phyloP scores from a whole-genome alignment of 1,139 yeast species.

The Martiniozyma asiatica region DNA sequence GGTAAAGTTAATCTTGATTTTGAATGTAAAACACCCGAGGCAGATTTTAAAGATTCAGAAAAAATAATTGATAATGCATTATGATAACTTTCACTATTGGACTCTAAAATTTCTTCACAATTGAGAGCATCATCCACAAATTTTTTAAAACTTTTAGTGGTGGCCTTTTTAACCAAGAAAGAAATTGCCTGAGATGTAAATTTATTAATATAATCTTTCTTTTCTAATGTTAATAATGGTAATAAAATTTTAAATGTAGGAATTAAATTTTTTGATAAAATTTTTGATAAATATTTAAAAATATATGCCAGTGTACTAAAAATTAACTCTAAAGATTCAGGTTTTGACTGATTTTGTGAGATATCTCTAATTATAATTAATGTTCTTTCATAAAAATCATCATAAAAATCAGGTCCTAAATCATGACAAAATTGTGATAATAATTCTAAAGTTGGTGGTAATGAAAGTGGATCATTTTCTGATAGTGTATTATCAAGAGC shows the following conservation, averaged over 20 bases:
- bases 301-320: constrained; percentile 80
- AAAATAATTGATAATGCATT: constrained; percentile 51
- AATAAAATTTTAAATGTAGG: constrained; percentile 58
- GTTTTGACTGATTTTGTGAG: constrained; percentile 37
- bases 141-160: constrained; percentile 31
- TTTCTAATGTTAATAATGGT: constrained; percentile 46
- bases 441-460: constrained; percentile 74
- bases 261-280: constrained; percentile 46
- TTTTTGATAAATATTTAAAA: constrained; percentile 72
- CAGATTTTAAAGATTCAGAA: constrained; percentile 65
- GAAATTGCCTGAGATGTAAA: constrained; percentile 90
- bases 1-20: constrained; percentile 42
- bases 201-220: constrained; percentile 54
- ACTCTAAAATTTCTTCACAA: constrained; percentile 10
- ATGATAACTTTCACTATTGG: constrained; percentile 26
- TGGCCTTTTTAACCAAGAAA: constrained; percentile 64
- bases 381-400: constrained; percentile 46
- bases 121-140: constrained; percentile 40
- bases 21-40: constrained; percentile 66
- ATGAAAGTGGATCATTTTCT: constrained; percentile 53
- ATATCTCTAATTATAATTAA: constrained; percentile 40
- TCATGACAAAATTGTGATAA: constrained; percentile 84
- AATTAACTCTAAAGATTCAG: constrained; percentile 69
- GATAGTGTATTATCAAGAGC: constrained; percentile 32
- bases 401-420: constrained; percentile 81